Percentiles rank a stretch among this genome's conserved stretches.
These are phyloP conservation scores for Solioccasus polychromus DNA, from an alignment of 768 basidiomycete species.

Conservation along the genomic window DNA sequence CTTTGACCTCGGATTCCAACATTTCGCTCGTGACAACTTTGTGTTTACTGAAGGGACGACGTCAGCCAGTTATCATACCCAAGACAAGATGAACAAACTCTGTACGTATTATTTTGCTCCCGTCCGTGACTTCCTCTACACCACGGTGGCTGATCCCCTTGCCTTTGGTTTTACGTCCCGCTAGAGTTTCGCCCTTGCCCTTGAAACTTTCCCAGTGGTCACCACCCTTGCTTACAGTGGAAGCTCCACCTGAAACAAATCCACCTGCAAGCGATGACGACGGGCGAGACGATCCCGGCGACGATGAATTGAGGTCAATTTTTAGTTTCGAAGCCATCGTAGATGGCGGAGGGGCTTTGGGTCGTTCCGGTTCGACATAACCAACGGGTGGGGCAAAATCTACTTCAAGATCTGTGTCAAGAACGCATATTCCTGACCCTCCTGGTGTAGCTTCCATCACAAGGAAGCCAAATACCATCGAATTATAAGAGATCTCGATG, in stretches of 20 bases:
- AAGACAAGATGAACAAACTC: conserved; percentile 57
- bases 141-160: conserved; percentile 86
- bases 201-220: conserved; percentile 96
- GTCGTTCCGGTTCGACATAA: conserved; percentile 91
- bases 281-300: conserved; percentile 83
- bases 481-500: conserved; percentile 97
- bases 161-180: conserved; percentile 91
- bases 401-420: conserved; percentile 97
- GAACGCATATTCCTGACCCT: conserved; percentile 80
- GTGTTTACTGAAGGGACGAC: conserved; percentile 55
- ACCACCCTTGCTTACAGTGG: conserved; percentile 67
- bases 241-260: conserved; percentile 50
- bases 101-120: conserved; percentile 87
- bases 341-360: conserved; percentile 72
- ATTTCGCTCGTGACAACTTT: conserved; percentile 80
- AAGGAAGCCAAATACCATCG: conserved; percentile 90
- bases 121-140: conserved; percentile 72
- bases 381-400: conserved; percentile 93
- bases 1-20: conserved; percentile 70
- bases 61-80: conserved; percentile 6
- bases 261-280: conserved; percentile 70
- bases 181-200: conserved; percentile 88
- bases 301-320: conserved; percentile 85
- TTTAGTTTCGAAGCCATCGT: conserved; percentile 98
- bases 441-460: conserved; percentile 93